Evolutionary conservation across 768 basidiomycete genomes (phyloP).

Genomic region (Hygrocybe coccinea): DNA sequence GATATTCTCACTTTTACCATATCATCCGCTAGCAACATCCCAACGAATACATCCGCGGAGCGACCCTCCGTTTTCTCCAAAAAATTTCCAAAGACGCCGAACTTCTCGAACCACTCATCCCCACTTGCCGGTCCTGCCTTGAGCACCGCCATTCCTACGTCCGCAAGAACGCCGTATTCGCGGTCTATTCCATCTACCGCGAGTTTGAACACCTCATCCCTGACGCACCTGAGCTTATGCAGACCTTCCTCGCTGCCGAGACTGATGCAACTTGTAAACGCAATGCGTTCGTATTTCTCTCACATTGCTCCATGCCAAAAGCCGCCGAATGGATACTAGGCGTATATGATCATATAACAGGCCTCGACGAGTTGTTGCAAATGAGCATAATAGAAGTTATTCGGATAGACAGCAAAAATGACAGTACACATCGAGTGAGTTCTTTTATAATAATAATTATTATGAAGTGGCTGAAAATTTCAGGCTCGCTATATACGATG

Average conservation of each 20-base stretch:
- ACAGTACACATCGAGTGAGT: slow-evolving; percentile 76
- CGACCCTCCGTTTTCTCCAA: slow-evolving; percentile 93
- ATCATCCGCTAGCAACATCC: slow-evolving; percentile 78
- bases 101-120: slow-evolving; percentile 91
- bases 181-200: slow-evolving; percentile 90
- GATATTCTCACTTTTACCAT: slow-evolving; percentile 1
- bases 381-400: slow-evolving; percentile 95
- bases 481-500: slow-evolving; percentile 91
- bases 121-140: slow-evolving; percentile 87
- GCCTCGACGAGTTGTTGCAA: slow-evolving; percentile 88
- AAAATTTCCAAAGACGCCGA: slow-evolving; percentile 92
- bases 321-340: slow-evolving; percentile 88
- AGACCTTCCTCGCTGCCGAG: slow-evolving; percentile 94
- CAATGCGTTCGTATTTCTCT: slow-evolving; percentile 94
- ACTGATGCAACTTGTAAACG: slow-evolving; percentile 94
- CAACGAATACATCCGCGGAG: slow-evolving; percentile 98
- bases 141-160: slow-evolving; percentile 98
- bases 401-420: slow-evolving; percentile 79
- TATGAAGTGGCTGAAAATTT: background rate
- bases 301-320: slow-evolving; percentile 78
- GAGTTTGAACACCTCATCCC: slow-evolving; percentile 93
- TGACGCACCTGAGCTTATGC: slow-evolving; percentile 92
- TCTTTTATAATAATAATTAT: too few species aligned
- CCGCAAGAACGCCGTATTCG: slow-evolving; percentile 97
- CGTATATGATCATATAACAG: slow-evolving; percentile 76